phyloP scores from a whole-genome alignment of 2,329 filamentous ascomycete species.

The Penicillium palitans region DNA sequence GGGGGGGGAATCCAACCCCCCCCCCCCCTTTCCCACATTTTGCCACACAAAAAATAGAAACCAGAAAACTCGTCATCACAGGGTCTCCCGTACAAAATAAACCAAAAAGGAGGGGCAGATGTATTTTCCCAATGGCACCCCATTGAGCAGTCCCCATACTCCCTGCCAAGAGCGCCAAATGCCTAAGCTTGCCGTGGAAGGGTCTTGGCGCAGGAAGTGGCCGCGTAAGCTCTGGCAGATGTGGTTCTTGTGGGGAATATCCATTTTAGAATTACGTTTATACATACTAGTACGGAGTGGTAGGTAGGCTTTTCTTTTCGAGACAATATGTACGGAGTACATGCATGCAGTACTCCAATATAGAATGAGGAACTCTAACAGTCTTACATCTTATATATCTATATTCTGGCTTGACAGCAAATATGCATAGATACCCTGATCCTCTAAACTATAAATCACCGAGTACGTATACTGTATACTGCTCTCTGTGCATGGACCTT shows the following conservation, averaged over 20 bases:
- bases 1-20: conserved; percentile 4
- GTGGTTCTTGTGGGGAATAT: conserved; percentile 22
- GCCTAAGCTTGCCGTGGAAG: conserved; percentile 27
- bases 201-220: conserved; percentile 26
- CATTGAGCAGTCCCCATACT: neutral
- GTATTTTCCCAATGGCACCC: neutral
- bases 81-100: neutral
- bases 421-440: neutral
- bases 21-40: conserved; percentile 9
- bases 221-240: conserved; percentile 25
- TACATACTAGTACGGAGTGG: neutral
- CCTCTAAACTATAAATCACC: neutral
- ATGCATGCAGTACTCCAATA: neutral
- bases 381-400: neutral
- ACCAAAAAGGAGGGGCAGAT: conserved; percentile 9
- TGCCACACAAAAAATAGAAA: conserved; percentile 14
- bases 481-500: neutral
- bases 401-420: neutral
- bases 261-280: neutral
- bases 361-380: no score
- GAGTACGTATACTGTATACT: neutral
- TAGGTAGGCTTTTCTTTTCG: neutral
- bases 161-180: conserved; percentile 26
- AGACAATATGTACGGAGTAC: neutral
- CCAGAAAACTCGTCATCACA: conserved; percentile 3